Base-by-base conservation (phyloP, 345 rosid genomes). In the Limnanthes douglasii region DNA sequence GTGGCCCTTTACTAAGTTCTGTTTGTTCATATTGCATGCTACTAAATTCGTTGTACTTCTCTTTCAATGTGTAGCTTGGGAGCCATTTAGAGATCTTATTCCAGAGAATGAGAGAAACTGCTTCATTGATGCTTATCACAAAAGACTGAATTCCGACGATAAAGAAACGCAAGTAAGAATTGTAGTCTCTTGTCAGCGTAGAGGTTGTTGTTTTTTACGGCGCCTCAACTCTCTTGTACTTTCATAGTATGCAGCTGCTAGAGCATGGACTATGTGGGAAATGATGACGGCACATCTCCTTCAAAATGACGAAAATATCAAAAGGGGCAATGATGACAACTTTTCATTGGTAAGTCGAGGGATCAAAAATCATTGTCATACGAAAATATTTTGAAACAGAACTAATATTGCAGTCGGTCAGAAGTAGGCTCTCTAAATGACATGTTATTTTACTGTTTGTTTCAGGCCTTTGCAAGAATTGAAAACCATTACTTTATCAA, bases 201-300 rank as follows among this genome's bases (percentile, higher is more conserved):
- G n/a, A n/a, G n/a, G n/a, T n/a, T n/a, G n/a, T n/a, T n/a, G n/a
- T n/a, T n/a, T n/a, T n/a, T n/a, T n/a, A n/a, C n/a, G n/a, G n/a
- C n/a, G n/a, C n/a, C n/a, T n/a, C n/a, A n/a, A 11, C 25, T 18
- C 10, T 7, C 32, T 41, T 38, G 12, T 48, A 24, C 27, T 68
- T 50, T 57, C 34, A 21, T 51, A 84, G 97, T 70, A 60, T 74
- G 92, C 77, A 57, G 94, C 97, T 47, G 94, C 94, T 26, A 74
- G 94, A 63, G 77, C 80, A 23, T 88, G 97, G 97, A 88, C 95
- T 19, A 88, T 54, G 50, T 88, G 97, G 97, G 97, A 88, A 61
- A 76, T 83, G 97, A 72, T 72, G 92, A 88, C 97, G 43, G 77
- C 86, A 21, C 68, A 88, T 70, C 94, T 88, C 56, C 55, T 50